Conservation (phyloP, 495 filamentous ascomycete genomes). For the Lasiosphaeria hispida region DNA sequence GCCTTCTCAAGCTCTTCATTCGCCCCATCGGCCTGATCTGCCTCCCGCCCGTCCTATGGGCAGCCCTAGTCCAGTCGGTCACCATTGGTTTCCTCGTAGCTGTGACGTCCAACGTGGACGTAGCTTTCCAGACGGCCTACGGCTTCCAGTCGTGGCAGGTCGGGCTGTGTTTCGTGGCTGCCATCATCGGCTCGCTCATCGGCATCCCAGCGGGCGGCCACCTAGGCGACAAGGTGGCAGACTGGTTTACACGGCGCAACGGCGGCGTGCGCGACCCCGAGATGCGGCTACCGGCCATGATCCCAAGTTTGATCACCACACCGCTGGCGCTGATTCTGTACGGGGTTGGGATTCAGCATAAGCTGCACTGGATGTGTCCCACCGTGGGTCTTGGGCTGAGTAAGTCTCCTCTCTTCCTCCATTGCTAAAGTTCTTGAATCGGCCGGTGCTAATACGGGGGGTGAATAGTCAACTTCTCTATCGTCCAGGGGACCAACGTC, state of each 20-base stretch:
- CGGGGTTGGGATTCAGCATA: constrained; percentile 49
- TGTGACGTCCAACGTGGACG: constrained; percentile 50
- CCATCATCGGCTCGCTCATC: constrained; percentile 47
- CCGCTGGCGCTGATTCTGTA: constrained; percentile 50
- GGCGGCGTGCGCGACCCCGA: constrained; percentile 54
- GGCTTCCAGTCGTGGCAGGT: constrained; percentile 47
- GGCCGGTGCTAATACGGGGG: not conserved
- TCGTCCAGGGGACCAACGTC: constrained; percentile 50
- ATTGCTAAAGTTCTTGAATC: not conserved
- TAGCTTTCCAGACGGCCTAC: constrained; percentile 46
- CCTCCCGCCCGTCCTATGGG: constrained; percentile 52
- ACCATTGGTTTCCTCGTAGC: constrained; percentile 56
- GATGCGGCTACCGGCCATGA: constrained; percentile 52
- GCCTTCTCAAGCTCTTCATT: constrained; percentile 44
- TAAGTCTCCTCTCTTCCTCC: constrained; percentile 19
- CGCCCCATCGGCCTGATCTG: constrained; percentile 47
- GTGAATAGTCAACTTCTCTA: constrained; percentile 48
- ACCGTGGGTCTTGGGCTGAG: constrained; percentile 49
- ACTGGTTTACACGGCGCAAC: constrained; percentile 51
- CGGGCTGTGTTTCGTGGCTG: constrained; percentile 49
- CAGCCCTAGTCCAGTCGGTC: constrained; percentile 45
- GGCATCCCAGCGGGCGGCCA: constrained; percentile 50
- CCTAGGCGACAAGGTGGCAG: constrained; percentile 50
- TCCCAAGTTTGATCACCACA: constrained; percentile 41
- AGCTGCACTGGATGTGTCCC: constrained; percentile 55